These are phyloP conservation scores for Chlamydomonas sphaeroides DNA, from an alignment of 139 green algal genomes.

Conservation along the genomic window DNA sequence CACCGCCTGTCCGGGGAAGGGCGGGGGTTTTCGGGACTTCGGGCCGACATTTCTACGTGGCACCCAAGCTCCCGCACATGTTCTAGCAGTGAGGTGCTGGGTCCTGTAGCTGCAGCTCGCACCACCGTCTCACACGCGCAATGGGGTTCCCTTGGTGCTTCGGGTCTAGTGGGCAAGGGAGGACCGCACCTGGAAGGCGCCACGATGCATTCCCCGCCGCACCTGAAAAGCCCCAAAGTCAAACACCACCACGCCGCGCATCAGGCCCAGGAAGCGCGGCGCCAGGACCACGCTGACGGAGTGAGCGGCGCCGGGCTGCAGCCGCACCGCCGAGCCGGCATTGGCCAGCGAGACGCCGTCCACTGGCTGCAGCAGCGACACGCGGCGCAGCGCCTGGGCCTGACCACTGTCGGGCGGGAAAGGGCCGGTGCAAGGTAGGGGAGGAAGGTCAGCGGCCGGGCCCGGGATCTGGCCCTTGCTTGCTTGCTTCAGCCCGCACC, in stretches of 20 bases:
- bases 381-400: background rate
- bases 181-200: background rate
- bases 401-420: too few relatives aligned
- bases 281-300: background rate
- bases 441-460: too few relatives aligned
- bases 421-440: too few relatives aligned
- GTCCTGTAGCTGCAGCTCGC: too few relatives aligned
- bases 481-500: too few relatives aligned
- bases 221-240: background rate
- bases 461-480: background rate
- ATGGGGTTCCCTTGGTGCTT: too few relatives aligned
- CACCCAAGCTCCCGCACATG: too few relatives aligned
- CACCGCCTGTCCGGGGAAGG: background rate
- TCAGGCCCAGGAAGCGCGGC: slow-evolving; percentile 4
- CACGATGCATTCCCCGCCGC: background rate
- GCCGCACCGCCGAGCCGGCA: background rate
- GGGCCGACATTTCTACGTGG: too few relatives aligned
- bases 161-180: too few relatives aligned
- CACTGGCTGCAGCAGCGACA: slow-evolving; percentile 4
- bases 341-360: background rate
- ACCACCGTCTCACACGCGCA: background rate
- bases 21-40: too few relatives aligned
- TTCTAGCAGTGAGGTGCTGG: too few relatives aligned
- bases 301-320: background rate
- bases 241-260: slow-evolving; percentile 18